Percentiles rank a stretch among this genome's conserved stretches.
phyloP scores from a whole-genome alignment of 768 basidiomycete species.

The Rhodocollybia butyracea region DNA sequence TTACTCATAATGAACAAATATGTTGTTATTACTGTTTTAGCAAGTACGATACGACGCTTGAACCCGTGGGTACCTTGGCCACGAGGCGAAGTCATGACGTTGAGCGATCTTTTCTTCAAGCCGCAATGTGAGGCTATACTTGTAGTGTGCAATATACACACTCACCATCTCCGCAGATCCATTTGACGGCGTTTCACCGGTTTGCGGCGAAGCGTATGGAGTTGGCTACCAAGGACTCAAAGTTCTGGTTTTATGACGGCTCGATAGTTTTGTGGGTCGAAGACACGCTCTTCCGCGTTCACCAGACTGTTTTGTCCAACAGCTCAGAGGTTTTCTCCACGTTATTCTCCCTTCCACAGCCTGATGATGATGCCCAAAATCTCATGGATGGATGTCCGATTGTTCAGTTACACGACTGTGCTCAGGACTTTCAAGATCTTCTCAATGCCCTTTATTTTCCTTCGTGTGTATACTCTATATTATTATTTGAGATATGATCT shows the following conservation, averaged over 20 bases:
- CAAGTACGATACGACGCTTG: neutral
- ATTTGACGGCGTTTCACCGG: neutral
- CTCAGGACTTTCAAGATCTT: conserved; percentile 45
- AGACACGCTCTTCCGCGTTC: conserved; percentile 38
- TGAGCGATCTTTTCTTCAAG: neutral
- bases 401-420: conserved; percentile 45
- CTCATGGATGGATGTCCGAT: conserved; percentile 49
- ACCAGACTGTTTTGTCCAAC: conserved; percentile 41
- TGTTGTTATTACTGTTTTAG: no score
- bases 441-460: conserved; percentile 53
- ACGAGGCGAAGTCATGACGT: neutral
- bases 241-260: conserved; percentile 46
- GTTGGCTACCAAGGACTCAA: conserved; percentile 21
- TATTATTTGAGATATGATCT: neutral
- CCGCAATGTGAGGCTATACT: no score
- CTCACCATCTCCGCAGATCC: neutral
- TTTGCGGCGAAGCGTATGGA: neutral
- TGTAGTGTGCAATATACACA: neutral
- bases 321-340: conserved; percentile 68
- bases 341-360: conserved; percentile 58
- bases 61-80: neutral
- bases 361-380: conserved; percentile 27
- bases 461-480: conserved; percentile 22
- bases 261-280: conserved; percentile 41
- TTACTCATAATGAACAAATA: no score